phyloP scores from a whole-genome alignment of 192 early-diverging fungal genomes.

The Gamsiella multidivaricata region DNA sequence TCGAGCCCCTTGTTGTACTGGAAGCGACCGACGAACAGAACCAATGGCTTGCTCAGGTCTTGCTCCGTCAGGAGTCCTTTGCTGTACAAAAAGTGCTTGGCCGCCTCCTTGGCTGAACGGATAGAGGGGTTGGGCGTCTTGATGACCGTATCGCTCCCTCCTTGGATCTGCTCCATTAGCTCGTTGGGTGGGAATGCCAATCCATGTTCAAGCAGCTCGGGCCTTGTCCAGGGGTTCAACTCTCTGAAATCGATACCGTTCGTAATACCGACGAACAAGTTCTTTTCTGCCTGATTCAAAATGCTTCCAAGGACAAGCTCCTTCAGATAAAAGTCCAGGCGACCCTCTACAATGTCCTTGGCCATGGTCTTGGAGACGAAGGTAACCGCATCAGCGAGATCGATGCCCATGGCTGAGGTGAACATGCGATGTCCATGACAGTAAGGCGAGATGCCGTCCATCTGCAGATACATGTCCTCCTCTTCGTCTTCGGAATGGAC shows the following conservation, averaged over 20 bases:
- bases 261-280: slow-evolving; percentile 62
- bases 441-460: slow-evolving; percentile 51
- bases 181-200: slow-evolving; percentile 56
- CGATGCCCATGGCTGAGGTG: slow-evolving; percentile 62
- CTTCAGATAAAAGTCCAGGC: slow-evolving; percentile 65
- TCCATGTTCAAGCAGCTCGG: slow-evolving; percentile 33
- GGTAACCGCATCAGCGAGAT: slow-evolving; percentile 61
- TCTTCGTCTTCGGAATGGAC: slow-evolving; percentile 45
- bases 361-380: slow-evolving; percentile 67
- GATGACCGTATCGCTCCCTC: background rate
- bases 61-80: slow-evolving; percentile 45
- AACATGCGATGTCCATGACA: slow-evolving; percentile 62
- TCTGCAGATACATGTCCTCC: slow-evolving; percentile 38
- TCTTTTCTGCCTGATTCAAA: slow-evolving; percentile 55
- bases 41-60: slow-evolving; percentile 55
- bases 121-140: slow-evolving; percentile 22
- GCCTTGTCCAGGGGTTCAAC: slow-evolving; percentile 60
- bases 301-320: slow-evolving; percentile 64
- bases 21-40: slow-evolving; percentile 66
- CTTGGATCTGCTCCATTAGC: slow-evolving; percentile 3
- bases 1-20: slow-evolving; percentile 69
- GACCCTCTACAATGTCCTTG: slow-evolving; percentile 64
- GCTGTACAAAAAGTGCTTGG: slow-evolving; percentile 58
- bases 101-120: slow-evolving; percentile 56
- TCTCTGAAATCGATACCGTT: slow-evolving; percentile 65